Percentiles rank a stretch among this genome's conserved stretches.
phyloP scores from a whole-genome alignment of 1,139 yeast genomes.

The Wickerhamomyces sp. region DNA sequence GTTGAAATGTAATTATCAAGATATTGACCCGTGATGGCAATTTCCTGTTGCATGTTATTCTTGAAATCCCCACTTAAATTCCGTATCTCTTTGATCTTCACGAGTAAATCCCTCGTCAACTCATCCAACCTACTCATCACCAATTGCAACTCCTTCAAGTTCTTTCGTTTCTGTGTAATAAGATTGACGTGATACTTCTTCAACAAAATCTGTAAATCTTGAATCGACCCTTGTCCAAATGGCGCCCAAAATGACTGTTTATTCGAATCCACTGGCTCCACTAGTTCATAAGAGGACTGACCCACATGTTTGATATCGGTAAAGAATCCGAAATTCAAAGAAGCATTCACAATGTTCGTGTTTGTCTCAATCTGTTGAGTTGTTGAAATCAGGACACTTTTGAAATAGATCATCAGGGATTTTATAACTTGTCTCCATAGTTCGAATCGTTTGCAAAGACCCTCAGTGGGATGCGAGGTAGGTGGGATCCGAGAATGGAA shows the following conservation, averaged over 20 bases:
- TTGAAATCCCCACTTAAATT: conserved; percentile 42
- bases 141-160: conserved; percentile 55
- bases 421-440: conserved; percentile 68
- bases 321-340: conserved; percentile 48
- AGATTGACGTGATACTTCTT: conserved; percentile 41
- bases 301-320: conserved; percentile 24
- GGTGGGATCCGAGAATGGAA: conserved; percentile 30
- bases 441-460: conserved; percentile 47
- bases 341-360: conserved; percentile 51
- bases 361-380: conserved; percentile 66
- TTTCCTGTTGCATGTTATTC: conserved; percentile 46
- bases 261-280: conserved; percentile 33
- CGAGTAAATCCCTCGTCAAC: conserved; percentile 57
- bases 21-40: conserved; percentile 48
- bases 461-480: conserved; percentile 29
- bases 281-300: conserved; percentile 25
- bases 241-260: conserved; percentile 48
- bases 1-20: conserved; percentile 40
- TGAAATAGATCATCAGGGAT: conserved; percentile 54
- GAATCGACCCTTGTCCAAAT: conserved; percentile 45
- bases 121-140: conserved; percentile 61
- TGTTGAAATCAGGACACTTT: conserved; percentile 58
- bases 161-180: conserved; percentile 37
- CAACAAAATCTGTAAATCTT: conserved; percentile 41
- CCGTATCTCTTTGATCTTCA: conserved; percentile 63